phyloP scores from a whole-genome alignment of 2,329 filamentous ascomycete species.

The Fonsecaea pugnacius region DNA sequence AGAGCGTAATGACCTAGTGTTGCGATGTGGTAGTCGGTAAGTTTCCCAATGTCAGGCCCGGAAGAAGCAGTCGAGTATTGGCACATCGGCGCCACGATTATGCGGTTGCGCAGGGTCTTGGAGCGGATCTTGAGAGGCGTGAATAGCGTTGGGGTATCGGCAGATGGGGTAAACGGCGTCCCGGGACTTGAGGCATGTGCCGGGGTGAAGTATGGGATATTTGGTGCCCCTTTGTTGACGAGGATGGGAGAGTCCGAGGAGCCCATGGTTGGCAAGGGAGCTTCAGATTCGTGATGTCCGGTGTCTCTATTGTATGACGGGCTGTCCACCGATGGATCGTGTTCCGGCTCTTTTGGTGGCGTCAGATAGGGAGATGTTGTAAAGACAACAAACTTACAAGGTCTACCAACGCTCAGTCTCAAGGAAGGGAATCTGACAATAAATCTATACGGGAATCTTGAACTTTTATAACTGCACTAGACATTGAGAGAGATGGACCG shows the following conservation, averaged over 20 bases:
- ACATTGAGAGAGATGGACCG: neutral
- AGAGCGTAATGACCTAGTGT: slow-evolving; percentile 42
- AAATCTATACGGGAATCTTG: neutral
- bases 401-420: neutral
- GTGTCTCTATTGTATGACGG: neutral
- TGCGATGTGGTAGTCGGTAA: slow-evolving; percentile 52
- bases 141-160: slow-evolving; percentile 35
- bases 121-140: slow-evolving; percentile 59
- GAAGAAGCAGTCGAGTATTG: slow-evolving; percentile 47
- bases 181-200: slow-evolving; percentile 31
- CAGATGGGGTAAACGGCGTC: slow-evolving; percentile 22
- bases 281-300: neutral
- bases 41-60: slow-evolving; percentile 46
- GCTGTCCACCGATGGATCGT: neutral
- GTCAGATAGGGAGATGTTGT: neutral
- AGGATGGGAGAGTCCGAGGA: slow-evolving; percentile 10
- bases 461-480: neutral
- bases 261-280: slow-evolving; percentile 9
- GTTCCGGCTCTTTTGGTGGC: neutral
- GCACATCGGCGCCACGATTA: slow-evolving; percentile 64
- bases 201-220: slow-evolving; percentile 37
- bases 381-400: neutral
- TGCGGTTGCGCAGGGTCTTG: slow-evolving; percentile 60
- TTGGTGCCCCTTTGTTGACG: slow-evolving; percentile 30
- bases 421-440: neutral